A percentile compares a stretch with the other conserved stretches of the same genome.
Evolutionary conservation across 352 stramenopile genomes (phyloP).

Genomic region (Globisporangium nodosum): DNA sequence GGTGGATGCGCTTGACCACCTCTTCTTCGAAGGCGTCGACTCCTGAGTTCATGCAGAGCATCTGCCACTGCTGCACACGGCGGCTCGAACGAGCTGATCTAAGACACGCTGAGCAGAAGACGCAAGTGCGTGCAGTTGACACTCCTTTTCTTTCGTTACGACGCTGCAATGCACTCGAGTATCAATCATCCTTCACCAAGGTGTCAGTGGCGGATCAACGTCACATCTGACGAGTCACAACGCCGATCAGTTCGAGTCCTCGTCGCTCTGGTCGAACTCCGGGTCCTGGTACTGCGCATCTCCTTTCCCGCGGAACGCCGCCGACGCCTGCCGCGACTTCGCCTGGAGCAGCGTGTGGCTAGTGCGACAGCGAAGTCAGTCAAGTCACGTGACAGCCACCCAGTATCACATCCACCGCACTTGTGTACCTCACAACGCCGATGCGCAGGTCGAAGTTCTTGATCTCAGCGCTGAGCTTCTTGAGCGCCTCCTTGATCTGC

Average conservation of each 20-base stretch:
- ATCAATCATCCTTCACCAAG: neutral
- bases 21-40: constrained; percentile 81
- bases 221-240: too few relatives aligned
- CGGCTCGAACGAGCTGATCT: too few relatives aligned
- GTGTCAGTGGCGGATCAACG: too few relatives aligned
- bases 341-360: constrained; percentile 73
- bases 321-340: constrained; percentile 53
- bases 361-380: neutral
- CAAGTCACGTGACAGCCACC: neutral
- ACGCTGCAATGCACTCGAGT: neutral
- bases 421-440: constrained; percentile 50
- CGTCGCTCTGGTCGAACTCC: constrained; percentile 72
- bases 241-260: constrained; percentile 53
- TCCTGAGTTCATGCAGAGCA: constrained; percentile 51
- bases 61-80: neutral
- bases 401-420: neutral
- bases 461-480: constrained; percentile 67
- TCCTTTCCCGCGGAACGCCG: constrained; percentile 31
- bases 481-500: constrained; percentile 81
- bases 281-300: constrained; percentile 55
- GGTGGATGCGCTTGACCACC: constrained; percentile 75
- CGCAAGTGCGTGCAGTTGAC: neutral
- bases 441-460: constrained; percentile 82
- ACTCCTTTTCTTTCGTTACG: neutral
- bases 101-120: neutral